Evolutionary conservation across 2,329 filamentous ascomycete species (phyloP).

Genomic region (Dryadomyces quercus-mongolicae): DNA sequence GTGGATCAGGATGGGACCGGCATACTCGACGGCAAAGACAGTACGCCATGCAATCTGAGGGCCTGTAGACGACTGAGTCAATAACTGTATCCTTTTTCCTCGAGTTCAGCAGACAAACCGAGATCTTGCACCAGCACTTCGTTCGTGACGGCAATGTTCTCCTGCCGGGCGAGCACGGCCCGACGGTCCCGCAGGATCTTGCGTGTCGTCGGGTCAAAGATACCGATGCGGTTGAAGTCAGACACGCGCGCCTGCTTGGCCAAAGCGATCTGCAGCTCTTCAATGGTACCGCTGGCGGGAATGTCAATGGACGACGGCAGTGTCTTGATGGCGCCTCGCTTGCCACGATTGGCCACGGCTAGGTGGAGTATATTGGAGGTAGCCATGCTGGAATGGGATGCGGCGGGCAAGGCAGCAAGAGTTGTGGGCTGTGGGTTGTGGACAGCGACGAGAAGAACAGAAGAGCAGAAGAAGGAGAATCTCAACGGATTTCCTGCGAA

Average conservation of each 20-base stretch:
- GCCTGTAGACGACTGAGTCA: slow-evolving; percentile 51
- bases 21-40: slow-evolving; percentile 90
- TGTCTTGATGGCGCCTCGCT: slow-evolving; percentile 38
- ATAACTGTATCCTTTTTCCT: no score
- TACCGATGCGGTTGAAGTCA: slow-evolving; percentile 50
- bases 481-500: background rate
- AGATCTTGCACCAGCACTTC: slow-evolving; percentile 85
- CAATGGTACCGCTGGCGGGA: slow-evolving; percentile 38
- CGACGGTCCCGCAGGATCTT: slow-evolving; percentile 52
- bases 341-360: slow-evolving; percentile 32
- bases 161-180: slow-evolving; percentile 36
- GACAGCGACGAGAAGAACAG: background rate
- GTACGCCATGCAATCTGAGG: slow-evolving; percentile 85
- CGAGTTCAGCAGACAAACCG: slow-evolving; percentile 41
- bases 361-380: slow-evolving; percentile 19
- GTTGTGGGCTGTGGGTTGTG: no score
- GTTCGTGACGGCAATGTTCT: slow-evolving; percentile 32
- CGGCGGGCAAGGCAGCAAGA: background rate
- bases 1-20: slow-evolving; percentile 85
- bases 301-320: slow-evolving; percentile 41
- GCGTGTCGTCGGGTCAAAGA: slow-evolving; percentile 47
- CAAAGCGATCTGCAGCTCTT: slow-evolving; percentile 45
- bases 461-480: background rate
- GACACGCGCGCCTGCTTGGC: slow-evolving; percentile 36
- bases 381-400: slow-evolving; percentile 7